phyloP scores from a whole-genome alignment of 495 filamentous ascomycete genomes.

The Hyaloscypha hepaticicola region DNA sequence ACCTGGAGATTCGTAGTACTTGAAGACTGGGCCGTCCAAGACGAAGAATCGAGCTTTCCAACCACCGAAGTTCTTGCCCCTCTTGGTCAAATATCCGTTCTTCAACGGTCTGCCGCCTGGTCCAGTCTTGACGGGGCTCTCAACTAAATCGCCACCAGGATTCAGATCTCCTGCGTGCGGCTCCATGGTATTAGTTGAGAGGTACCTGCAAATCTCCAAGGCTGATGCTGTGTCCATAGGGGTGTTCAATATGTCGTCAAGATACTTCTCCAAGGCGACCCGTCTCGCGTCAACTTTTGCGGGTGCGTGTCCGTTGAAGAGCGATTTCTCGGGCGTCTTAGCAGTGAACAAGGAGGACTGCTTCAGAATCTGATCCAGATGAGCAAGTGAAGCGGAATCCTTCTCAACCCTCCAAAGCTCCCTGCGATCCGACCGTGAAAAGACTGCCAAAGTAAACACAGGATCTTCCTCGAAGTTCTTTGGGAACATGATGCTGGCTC shows the following conservation, averaged over 20 bases:
- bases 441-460: slow-evolving; percentile 87
- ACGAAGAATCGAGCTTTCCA: slow-evolving; percentile 97
- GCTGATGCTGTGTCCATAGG: slow-evolving; percentile 77
- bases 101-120: slow-evolving; percentile 69
- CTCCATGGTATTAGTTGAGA: slow-evolving; percentile 82
- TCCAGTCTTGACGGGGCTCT: slow-evolving; percentile 43
- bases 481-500: slow-evolving; percentile 73
- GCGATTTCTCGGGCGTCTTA: slow-evolving; percentile 75
- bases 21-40: slow-evolving; percentile 82
- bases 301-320: slow-evolving; percentile 92
- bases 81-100: slow-evolving; percentile 92
- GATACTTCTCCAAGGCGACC: slow-evolving; percentile 76
- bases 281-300: slow-evolving; percentile 90
- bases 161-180: slow-evolving; percentile 64
- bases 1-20: slow-evolving; percentile 87
- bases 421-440: slow-evolving; percentile 69
- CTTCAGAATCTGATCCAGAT: slow-evolving; percentile 78
- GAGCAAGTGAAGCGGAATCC: slow-evolving; percentile 74
- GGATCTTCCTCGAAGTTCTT: slow-evolving; percentile 81
- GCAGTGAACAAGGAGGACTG: slow-evolving; percentile 62
- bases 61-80: slow-evolving; percentile 98
- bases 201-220: slow-evolving; percentile 80
- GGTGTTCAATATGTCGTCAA: slow-evolving; percentile 79
- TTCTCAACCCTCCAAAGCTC: slow-evolving; percentile 96
- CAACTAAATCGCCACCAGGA: slow-evolving; percentile 43